Evolutionary conservation across 257 asterid species (phyloP).

Genomic region (Jasminum sambac): DNA sequence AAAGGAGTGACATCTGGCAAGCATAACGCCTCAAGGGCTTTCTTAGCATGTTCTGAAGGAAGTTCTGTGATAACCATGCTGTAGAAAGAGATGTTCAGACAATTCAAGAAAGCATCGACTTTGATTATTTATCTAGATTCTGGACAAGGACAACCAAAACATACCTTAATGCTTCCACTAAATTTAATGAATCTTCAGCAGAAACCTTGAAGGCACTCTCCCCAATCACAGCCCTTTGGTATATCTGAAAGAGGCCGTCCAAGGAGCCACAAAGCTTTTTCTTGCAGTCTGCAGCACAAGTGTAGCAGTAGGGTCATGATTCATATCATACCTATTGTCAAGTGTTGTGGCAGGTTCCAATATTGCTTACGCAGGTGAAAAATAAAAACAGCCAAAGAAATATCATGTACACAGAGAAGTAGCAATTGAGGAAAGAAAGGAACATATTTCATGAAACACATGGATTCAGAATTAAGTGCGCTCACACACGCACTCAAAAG

Average conservation of each 20-base stretch:
- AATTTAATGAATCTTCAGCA: constrained; percentile 87
- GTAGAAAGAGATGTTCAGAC: constrained; percentile 35
- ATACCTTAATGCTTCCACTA: constrained; percentile 97
- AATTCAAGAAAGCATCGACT: constrained; percentile 32
- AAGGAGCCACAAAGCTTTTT: constrained; percentile 82
- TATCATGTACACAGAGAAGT: background rate
- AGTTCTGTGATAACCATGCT: constrained; percentile 93
- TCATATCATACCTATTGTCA: constrained; percentile 14
- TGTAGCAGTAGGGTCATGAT: background rate
- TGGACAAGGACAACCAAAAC: constrained; percentile 20
- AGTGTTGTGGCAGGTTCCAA: background rate
- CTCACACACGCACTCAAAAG: background rate
- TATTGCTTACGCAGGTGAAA: constrained; percentile 21
- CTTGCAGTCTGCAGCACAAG: constrained; percentile 70
- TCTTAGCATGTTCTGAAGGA: constrained; percentile 94
- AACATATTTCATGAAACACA: background rate
- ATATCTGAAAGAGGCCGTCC: constrained; percentile 87
- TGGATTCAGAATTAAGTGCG: background rate
- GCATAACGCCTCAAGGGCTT: constrained; percentile 87
- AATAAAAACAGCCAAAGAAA: constrained; percentile 2
- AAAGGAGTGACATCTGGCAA: constrained; percentile 74
- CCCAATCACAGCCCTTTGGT: constrained; percentile 82
- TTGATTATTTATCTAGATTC: constrained; percentile 16
- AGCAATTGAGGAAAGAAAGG: background rate
- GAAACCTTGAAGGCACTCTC: constrained; percentile 94